Evolutionary conservation across 2,329 filamentous ascomycete genomes (phyloP).

Genomic region (Aspergillus texensis): DNA sequence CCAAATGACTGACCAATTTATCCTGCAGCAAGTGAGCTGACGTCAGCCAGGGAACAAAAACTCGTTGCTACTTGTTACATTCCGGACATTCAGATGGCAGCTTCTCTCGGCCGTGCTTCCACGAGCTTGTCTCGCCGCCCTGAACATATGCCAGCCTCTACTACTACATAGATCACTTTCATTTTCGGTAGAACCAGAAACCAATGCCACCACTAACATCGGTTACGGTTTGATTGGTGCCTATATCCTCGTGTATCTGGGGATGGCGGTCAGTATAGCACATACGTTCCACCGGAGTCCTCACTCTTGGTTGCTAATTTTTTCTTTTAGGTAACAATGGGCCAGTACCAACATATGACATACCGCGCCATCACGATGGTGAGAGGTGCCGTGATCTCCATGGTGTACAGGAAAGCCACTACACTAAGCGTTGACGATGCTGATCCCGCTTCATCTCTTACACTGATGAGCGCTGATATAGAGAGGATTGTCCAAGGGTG

Average conservation of each 20-base stretch:
- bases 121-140: slow-evolving; percentile 37
- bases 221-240: slow-evolving; percentile 50
- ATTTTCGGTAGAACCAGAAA: slow-evolving; percentile 34
- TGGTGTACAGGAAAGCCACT: slow-evolving; percentile 54
- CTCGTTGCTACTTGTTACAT: slow-evolving; percentile 31
- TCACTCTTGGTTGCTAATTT: slow-evolving; percentile 1
- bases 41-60: slow-evolving; percentile 27
- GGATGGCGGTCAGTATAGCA: slow-evolving; percentile 42
- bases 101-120: slow-evolving; percentile 37
- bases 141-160: slow-evolving; percentile 43
- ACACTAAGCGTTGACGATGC: slow-evolving; percentile 35
- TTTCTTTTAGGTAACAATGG: slow-evolving; percentile 38
- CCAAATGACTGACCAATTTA: not conserved
- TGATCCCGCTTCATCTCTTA: slow-evolving; percentile 43
- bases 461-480: slow-evolving; percentile 51
- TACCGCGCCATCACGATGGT: slow-evolving; percentile 49
- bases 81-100: slow-evolving; percentile 38
- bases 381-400: slow-evolving; percentile 47
- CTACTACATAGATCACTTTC: slow-evolving; percentile 41
- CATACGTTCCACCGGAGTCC: not conserved
- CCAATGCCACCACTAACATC: slow-evolving; percentile 31
- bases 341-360: slow-evolving; percentile 45
- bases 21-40: slow-evolving; percentile 15
- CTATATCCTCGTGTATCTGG: slow-evolving; percentile 46
- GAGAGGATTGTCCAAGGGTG: slow-evolving; percentile 48